Percentiles rank a stretch among this genome's conserved stretches.
Conservation (phyloP, 1,139 yeast genomes). For the Nakaseomyces uthaithaninus region DNA sequence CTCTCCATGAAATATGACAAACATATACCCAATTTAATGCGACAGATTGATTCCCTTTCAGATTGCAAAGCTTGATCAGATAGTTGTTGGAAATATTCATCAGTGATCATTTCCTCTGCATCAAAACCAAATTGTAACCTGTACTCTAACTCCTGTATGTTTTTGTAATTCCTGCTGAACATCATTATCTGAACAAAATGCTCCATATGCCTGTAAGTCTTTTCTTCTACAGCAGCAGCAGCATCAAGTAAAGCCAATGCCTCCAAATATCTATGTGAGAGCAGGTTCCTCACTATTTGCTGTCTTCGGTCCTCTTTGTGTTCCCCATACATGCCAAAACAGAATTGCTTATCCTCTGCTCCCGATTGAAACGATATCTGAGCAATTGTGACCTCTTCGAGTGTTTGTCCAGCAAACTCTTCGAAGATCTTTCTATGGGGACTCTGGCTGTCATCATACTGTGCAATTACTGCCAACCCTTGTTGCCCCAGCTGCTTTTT, state of each 20-base stretch:
- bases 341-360: not conserved
- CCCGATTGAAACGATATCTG: not conserved
- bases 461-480: not conserved
- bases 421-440: slow-evolving; percentile 4
- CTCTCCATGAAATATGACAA: slow-evolving; percentile 20
- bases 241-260: slow-evolving; percentile 19
- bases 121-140: slow-evolving; percentile 12
- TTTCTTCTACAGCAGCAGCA: slow-evolving; percentile 4
- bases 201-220: slow-evolving; percentile 17
- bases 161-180: slow-evolving; percentile 17
- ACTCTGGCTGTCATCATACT: not conserved
- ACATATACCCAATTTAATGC: slow-evolving; percentile 18
- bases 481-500: not conserved
- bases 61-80: not conserved
- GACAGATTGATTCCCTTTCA: slow-evolving; percentile 11
- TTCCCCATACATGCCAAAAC: not conserved
- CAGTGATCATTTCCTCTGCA: not conserved
- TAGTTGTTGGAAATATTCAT: not conserved
- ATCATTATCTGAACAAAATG: slow-evolving; percentile 15
- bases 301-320: not conserved
- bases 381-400: not conserved
- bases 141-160: slow-evolving; percentile 22
- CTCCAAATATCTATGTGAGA: slow-evolving; percentile 17
- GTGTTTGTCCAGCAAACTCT: not conserved
- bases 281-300: not conserved